Evolutionary conservation across 1,139 yeast genomes (phyloP).

Genomic region (Yamadazyma atlantica): DNA sequence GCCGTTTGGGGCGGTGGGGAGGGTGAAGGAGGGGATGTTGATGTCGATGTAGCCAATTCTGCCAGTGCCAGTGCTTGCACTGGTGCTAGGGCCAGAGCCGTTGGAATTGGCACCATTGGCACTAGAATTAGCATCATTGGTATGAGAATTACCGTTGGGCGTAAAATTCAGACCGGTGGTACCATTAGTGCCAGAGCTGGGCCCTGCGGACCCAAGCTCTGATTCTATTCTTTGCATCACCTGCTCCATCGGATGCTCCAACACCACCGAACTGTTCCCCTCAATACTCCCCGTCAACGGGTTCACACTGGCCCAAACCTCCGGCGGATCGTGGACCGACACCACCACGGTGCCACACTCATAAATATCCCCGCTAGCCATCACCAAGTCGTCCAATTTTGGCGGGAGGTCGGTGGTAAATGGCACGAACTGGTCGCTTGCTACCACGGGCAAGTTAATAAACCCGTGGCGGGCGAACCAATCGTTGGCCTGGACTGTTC

Average conservation of each 20-base stretch:
- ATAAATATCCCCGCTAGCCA: conserved; percentile 75
- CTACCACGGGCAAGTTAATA: conserved; percentile 66
- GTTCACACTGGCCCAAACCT: conserved; percentile 85
- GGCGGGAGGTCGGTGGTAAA: conserved; percentile 48
- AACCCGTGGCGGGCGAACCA: conserved; percentile 58
- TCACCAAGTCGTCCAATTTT: conserved; percentile 63
- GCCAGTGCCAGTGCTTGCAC: conserved; percentile 35
- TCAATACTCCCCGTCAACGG: conserved; percentile 79
- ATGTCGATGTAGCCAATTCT: conserved; percentile 82
- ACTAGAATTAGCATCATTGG: conserved; percentile 22
- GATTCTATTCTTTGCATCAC: conserved; percentile 33
- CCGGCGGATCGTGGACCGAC: conserved; percentile 88
- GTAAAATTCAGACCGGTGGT: no score
- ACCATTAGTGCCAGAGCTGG: no score
- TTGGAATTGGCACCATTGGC: background rate
- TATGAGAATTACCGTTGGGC: no score
- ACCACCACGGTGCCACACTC: conserved; percentile 63
- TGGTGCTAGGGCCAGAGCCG: background rate
- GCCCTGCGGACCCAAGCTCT: conserved; percentile 31
- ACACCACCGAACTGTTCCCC: conserved; percentile 66
- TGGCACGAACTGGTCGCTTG: conserved; percentile 21
- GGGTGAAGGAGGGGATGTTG: conserved; percentile 59
- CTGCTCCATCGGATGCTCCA: conserved; percentile 43
- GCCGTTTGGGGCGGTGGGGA: conserved; percentile 23
- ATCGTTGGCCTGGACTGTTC: conserved; percentile 64